A percentile compares a stretch with the other conserved stretches of the same genome.
phyloP scores from a whole-genome alignment of 331 rosid species.

The Spiraea crenata region DNA sequence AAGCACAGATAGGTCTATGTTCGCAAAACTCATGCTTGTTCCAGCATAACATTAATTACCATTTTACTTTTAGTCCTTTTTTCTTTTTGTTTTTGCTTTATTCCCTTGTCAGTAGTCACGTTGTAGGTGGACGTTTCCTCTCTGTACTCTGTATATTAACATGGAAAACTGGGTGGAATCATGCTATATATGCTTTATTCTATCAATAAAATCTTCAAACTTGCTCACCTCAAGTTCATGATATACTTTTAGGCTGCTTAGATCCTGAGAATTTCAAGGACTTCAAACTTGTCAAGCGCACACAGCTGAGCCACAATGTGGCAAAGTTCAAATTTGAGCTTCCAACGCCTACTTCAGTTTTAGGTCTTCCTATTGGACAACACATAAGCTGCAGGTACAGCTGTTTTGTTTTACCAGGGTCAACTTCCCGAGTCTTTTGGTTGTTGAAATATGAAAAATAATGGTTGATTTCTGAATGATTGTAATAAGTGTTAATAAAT shows the following conservation, averaged over 20 bases:
- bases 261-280: slow-evolving; percentile 72
- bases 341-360: slow-evolving; percentile 69
- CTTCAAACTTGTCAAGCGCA: slow-evolving; percentile 77
- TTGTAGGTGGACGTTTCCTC: background rate
- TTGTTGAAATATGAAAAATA: slow-evolving; percentile 4
- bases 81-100: background rate
- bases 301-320: slow-evolving; percentile 91
- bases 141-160: background rate
- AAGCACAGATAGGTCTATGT: background rate
- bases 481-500: background rate
- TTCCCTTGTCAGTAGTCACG: background rate
- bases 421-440: slow-evolving; percentile 1
- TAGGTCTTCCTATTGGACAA: slow-evolving; percentile 99
- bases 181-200: background rate
- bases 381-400: slow-evolving; percentile 96
- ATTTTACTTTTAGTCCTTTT: background rate
- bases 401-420: slow-evolving; percentile 4
- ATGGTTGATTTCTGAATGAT: slow-evolving; percentile 14
- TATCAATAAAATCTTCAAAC: background rate
- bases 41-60: background rate
- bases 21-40: background rate
- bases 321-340: slow-evolving; percentile 88
- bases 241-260: slow-evolving; percentile 51
- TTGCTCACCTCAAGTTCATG: slow-evolving; percentile 9
- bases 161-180: background rate